Evolutionary conservation across 192 early-diverging fungal genomes (phyloP).

Genomic region (Linnemannia hyalina): DNA sequence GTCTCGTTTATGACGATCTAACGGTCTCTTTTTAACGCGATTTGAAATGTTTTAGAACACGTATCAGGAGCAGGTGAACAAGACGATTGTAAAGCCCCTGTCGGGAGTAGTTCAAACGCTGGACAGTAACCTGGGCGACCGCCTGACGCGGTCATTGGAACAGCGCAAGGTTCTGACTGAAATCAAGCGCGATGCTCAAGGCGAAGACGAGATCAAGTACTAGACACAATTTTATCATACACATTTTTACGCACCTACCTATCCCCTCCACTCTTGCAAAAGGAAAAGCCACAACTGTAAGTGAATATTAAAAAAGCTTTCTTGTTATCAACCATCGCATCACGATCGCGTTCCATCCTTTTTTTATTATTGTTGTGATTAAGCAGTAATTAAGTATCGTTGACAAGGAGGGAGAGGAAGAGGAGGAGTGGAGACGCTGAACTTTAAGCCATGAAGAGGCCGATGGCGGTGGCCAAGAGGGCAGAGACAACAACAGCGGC

Average conservation of each 20-base stretch:
- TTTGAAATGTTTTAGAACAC: slow-evolving; percentile 6
- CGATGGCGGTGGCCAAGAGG: slow-evolving; percentile 16
- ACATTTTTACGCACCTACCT: not conserved
- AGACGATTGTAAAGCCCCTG: slow-evolving; percentile 48
- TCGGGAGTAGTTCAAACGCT: slow-evolving; percentile 32
- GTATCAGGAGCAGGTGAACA: slow-evolving; percentile 46
- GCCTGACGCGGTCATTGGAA: slow-evolving; percentile 33
- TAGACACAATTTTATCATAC: slow-evolving; percentile 11
- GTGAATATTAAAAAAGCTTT: not conserved
- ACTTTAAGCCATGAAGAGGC: slow-evolving; percentile 27
- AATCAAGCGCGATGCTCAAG: slow-evolving; percentile 40
- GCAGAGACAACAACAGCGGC: slow-evolving; percentile 15
- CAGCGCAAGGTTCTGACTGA: slow-evolving; percentile 39
- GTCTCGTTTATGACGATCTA: not conserved
- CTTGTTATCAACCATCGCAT: not conserved
- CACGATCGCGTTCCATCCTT: not conserved
- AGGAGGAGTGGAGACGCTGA: no score
- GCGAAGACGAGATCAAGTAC: slow-evolving; percentile 47
- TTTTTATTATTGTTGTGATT: not conserved
- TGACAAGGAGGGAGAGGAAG: not conserved
- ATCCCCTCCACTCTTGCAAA: not conserved
- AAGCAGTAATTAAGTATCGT: not conserved
- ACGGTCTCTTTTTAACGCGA: not conserved
- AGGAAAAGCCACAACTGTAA: not conserved
- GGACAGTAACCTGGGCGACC: slow-evolving; percentile 41